Evolutionary conservation across 2,329 filamentous ascomycete species (phyloP), one percentile per base, ranked within the genome.

Genomic region (Aspergillus sp.): DNA sequence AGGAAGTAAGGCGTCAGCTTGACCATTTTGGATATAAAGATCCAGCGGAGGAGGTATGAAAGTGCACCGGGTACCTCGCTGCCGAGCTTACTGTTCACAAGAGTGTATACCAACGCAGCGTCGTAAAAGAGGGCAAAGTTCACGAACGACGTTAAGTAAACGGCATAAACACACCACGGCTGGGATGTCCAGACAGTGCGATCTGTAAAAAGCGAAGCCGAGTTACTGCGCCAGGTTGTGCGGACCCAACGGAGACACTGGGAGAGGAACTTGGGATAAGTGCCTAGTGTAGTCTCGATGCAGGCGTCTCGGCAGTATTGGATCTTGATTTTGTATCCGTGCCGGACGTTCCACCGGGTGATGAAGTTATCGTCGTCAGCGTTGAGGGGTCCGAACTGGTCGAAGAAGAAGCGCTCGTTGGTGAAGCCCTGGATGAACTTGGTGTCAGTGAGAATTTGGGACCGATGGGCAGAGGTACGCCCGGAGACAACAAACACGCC

Each of bases 361-460:
- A 83, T 73, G 63, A 80, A 87, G 68, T 87, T 87, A 73, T 88
- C 85, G 57, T 87, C 85, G 59, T 87, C 85, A 0, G 77, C 75
- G 19, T 80, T 79, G 2, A 86, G 68, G 0, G 81, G 80, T 0
- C 77, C 76, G 1, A 79, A 71, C 0, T 68, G 46, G 0, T 74
- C 73, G 22, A 80, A 78, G 56, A 80, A 76, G 73, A 82, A 85
- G 8, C 54, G 70, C 63, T 88, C 85, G 49, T 80, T 74, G 2
- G 71, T 67, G 66, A 82, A 87, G 0, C 62, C 66, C 0, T 66
- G 19, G 4, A 78, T 68, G 62, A 86, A 84, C 0, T 72, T 67
- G 0, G 63, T 30, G n/a, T 75, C 66, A 12, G 76, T 67, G 3
- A 87, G 66, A 51, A 88, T 82, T 0, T 66, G 27, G 0, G 83